Conservation (phyloP, 306 rosid genomes). For the Castanea mollissima region DNA sequence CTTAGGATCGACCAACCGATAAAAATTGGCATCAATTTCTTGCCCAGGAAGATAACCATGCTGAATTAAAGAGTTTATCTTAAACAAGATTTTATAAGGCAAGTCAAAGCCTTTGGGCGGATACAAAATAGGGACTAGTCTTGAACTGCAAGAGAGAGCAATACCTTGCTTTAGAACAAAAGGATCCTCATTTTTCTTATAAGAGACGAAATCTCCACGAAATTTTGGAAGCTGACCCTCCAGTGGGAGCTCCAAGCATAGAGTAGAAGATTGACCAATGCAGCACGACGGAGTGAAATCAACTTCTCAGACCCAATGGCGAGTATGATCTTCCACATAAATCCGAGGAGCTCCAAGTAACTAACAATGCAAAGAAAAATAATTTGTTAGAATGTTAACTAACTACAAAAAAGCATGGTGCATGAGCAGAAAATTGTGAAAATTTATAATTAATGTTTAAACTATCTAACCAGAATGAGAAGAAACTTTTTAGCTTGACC, state of each 20-base stretch:
- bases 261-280: constrained; percentile 68
- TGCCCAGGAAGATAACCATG: constrained; percentile 39
- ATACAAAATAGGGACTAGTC: constrained; percentile 33
- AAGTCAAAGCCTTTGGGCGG: constrained; percentile 23
- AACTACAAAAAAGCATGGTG: too few species aligned
- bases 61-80: constrained; percentile 42
- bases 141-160: background rate
- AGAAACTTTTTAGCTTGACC: constrained; percentile 42
- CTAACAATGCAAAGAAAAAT: constrained; percentile 29
- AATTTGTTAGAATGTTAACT: too few species aligned
- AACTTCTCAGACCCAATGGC: constrained; percentile 56
- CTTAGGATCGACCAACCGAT: constrained; percentile 53
- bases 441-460: too few species aligned
- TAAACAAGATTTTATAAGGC: constrained; percentile 39
- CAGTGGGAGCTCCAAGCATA: constrained; percentile 59
- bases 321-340: constrained; percentile 40
- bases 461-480: constrained; percentile 58
- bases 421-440: too few species aligned
- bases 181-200: constrained; percentile 14
- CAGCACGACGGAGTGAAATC: constrained; percentile 56
- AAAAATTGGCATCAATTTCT: constrained; percentile 33
- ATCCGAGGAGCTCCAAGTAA: constrained; percentile 68
- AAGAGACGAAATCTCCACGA: constrained; percentile 2
- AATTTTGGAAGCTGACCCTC: constrained; percentile 35
- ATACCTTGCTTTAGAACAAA: constrained; percentile 3